Base-by-base conservation (phyloP, 2,329 filamentous ascomycete species). In the Colletotrichum tamarilloi region DNA sequence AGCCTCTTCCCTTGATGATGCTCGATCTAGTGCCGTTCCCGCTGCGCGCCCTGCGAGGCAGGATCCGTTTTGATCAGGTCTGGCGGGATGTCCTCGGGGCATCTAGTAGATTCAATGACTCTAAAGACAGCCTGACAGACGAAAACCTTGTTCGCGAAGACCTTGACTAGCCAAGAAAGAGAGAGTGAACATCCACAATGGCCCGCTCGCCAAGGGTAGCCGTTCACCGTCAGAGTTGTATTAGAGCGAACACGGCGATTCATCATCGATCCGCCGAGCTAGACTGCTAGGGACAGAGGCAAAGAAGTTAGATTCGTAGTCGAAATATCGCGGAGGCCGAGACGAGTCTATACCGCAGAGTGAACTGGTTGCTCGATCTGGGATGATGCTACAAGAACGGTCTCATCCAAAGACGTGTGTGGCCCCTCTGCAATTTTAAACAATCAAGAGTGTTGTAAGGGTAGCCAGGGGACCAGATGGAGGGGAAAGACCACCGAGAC, bases 371-470 rank as follows among this genome's bases (percentile, higher is more conserved):
- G 49, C 56, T 46, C 16, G 24, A 62, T 52, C 70, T 59, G 56
- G 71, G 71, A 71, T 73, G 67, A 73, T 71, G 71, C 71, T 70
- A 62, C 67, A 73, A 66, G 56, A 60, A 56, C 14, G 32, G 71
- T 73, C 67, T 73, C 71, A 71, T 52, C 49, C 60, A 73, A 32
- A 70, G 26, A 19, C 35, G 19, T n/a, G 56, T 35, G 22, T 57
- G 26, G 42, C 67, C 70, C 70, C 67, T 73, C 8, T 42, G 55
- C 22, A 64, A 73, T 70, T 46, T 73, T 64, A 72, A 64, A 64
- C 59, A 64, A 59, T 60, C 60, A 70, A 73, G 22, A 32, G 28
- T 57, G 28, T 32, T 57, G 35, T 52, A 55, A 65, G 62, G 71
- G 60, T 42, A 22, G 32, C 35, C 42, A 49, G 42, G 7, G 42